Evolutionary conservation across 371 early-diverging fungal genomes (phyloP).

Genomic region (Nematocida parisii): DNA sequence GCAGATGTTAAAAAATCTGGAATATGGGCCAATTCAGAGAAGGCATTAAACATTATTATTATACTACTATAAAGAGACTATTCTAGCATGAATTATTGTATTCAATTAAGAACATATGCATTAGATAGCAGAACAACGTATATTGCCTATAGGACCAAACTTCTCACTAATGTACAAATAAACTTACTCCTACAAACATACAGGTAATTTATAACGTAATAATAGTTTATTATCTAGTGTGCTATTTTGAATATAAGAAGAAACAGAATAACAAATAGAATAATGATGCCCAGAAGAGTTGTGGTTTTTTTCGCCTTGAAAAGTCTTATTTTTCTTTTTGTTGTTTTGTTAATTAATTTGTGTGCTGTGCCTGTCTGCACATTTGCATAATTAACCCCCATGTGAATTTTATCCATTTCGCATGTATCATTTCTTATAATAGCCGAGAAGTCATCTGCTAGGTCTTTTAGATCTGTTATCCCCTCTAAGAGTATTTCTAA

Average conservation of each 20-base stretch:
- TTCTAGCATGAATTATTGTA: too few species aligned
- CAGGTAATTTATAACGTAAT: too few species aligned
- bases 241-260: constrained; percentile 11
- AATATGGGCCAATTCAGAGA: too few species aligned
- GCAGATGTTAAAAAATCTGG: too few species aligned
- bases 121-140: too few species aligned
- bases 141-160: too few species aligned
- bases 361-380: constrained; percentile 19
- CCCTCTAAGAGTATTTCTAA: constrained; percentile 40
- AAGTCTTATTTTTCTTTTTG: constrained; percentile 23
- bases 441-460: constrained; percentile 34
- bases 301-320: constrained; percentile 48
- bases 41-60: too few species aligned
- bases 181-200: too few species aligned
- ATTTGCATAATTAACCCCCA: constrained; percentile 27
- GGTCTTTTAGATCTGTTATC: constrained; percentile 43
- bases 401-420: constrained; percentile 39
- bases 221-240: not conserved
- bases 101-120: too few species aligned
- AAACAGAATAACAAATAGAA: constrained; percentile 4
- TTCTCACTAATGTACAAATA: too few species aligned
- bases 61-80: too few species aligned
- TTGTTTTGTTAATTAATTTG: not conserved
- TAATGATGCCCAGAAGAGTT: not conserved
- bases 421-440: constrained; percentile 6